Evolutionary conservation across 768 basidiomycete species (phyloP).

Genomic region (Termitomyces sp.): DNA sequence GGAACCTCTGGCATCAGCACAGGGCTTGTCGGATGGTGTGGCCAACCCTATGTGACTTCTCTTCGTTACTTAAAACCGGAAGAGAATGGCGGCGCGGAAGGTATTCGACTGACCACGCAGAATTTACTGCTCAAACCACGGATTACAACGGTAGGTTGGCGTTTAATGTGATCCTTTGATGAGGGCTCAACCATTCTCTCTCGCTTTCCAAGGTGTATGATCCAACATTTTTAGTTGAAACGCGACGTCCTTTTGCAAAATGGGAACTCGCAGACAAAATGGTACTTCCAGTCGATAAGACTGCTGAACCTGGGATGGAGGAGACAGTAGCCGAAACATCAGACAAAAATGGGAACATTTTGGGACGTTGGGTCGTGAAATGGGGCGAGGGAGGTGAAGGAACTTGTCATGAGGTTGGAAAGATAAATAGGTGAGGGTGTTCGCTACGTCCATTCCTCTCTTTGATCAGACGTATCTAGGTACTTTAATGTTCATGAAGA

Average conservation of each 20-base stretch:
- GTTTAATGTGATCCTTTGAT: not conserved
- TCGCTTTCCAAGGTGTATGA: slow-evolving; percentile 53
- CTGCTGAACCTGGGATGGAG: slow-evolving; percentile 40
- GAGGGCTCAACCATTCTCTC: not conserved
- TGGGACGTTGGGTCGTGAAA: slow-evolving; percentile 75
- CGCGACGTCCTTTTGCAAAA: slow-evolving; percentile 66
- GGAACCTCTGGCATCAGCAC: slow-evolving; percentile 72
- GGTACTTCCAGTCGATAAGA: slow-evolving; percentile 34
- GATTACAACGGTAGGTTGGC: slow-evolving; percentile 48
- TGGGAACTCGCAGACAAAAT: slow-evolving; percentile 69
- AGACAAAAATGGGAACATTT: slow-evolving; percentile 47
- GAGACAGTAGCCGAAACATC: slow-evolving; percentile 80
- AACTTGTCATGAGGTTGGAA: slow-evolving; percentile 56
- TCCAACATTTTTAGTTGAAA: slow-evolving; percentile 61
- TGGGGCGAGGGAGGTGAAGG: slow-evolving; percentile 68
- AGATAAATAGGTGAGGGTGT: slow-evolving; percentile 48
- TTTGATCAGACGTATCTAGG: slow-evolving; percentile 13
- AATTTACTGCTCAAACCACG: slow-evolving; percentile 54
- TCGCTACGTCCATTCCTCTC: not conserved
- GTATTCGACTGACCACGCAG: slow-evolving; percentile 66
- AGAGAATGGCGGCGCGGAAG: slow-evolving; percentile 37
- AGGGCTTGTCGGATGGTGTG: slow-evolving; percentile 64
- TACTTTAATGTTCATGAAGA: slow-evolving; percentile 46
- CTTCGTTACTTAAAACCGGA: slow-evolving; percentile 47
- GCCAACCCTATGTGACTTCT: slow-evolving; percentile 66